Base-by-base conservation (phyloP, 495 filamentous ascomycete species). In the Penicillium canescens region DNA sequence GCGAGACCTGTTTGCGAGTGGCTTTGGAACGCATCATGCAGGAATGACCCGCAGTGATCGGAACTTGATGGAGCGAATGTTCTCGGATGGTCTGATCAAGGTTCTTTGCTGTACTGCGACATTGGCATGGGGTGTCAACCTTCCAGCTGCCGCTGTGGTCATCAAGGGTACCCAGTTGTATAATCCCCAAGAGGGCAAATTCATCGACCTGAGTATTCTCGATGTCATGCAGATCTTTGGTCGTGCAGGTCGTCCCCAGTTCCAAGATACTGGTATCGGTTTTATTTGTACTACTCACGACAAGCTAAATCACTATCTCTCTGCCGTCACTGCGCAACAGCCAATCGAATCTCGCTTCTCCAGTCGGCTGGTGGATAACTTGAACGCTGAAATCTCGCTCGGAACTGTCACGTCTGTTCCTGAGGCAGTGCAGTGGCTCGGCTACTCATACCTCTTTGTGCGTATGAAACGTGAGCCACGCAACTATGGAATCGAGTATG, bases 161-260 rank as follows among this genome's bases (percentile, higher is more conserved):
- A 97, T 97, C 75, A 96, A 96, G 70, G 92, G 92, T 14, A 98
- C 94, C 6, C 92, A 97, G 67, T 76, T 99, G 3, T 99, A 99
- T 72, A 97, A 92, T 66, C 85, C 94, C 0, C 88, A 94, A 69
- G 92, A 94, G 53, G 94, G 94, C 69, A 95, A 93, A 75, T 98
- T 97, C 63, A 87, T 96, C 21, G 95, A 98, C 65, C 79, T 99
- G 12, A 92, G 94, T 9, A 99, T 99, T 58, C 82, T 99, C 4
- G 94, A 99, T 67, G 94, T 99, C 11, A 76, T 99, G 55, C 94
- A 99, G 71, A 99, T 99, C 38, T 99, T 99, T 65, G 94, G 94
- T 75, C 90, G 94, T 78, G 94, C 94, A 56, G 94, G 94, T 78
- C 86, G 94, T 66, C 94, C 94, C 20, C 94, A 99, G 63, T 99